phyloP scores from a whole-genome alignment of 257 asterid genomes.

The Solanum lignicaule region DNA sequence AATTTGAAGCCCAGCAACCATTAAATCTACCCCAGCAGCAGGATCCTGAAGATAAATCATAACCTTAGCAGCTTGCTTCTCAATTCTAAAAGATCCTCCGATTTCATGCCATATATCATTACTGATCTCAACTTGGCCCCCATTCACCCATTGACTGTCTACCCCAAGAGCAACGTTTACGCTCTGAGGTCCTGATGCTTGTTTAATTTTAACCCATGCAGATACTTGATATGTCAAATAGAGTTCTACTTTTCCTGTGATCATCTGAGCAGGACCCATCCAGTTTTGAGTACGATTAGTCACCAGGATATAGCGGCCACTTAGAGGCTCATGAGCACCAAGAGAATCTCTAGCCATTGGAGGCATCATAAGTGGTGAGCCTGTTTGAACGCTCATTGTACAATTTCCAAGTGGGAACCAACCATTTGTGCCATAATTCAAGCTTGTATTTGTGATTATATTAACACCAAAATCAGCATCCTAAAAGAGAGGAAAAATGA shows the following conservation, averaged over 20 bases:
- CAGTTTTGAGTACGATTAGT: slow-evolving; percentile 71
- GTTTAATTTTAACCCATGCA: slow-evolving; percentile 72
- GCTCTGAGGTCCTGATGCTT: slow-evolving; percentile 46
- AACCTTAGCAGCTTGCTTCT: slow-evolving; percentile 54
- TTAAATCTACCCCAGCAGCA: slow-evolving; percentile 61
- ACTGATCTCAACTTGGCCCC: slow-evolving; percentile 67
- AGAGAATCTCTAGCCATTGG: slow-evolving; percentile 87
- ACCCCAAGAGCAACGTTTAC: slow-evolving; percentile 69
- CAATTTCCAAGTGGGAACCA: slow-evolving; percentile 90
- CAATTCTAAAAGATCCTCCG: slow-evolving; percentile 84
- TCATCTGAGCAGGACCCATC: slow-evolving; percentile 95
- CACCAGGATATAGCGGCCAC: slow-evolving; percentile 59
- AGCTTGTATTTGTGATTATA: slow-evolving; percentile 53
- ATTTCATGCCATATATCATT: slow-evolving; percentile 82
- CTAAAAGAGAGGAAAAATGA: slow-evolving; percentile 26
- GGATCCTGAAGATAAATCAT: slow-evolving; percentile 79
- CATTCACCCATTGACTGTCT: slow-evolving; percentile 75
- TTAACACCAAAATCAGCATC: slow-evolving; percentile 52
- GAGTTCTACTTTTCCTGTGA: slow-evolving; percentile 55
- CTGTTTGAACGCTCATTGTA: slow-evolving; percentile 38
- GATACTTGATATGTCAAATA: slow-evolving; percentile 85
- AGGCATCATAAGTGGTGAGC: slow-evolving; percentile 80
- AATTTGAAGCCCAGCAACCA: slow-evolving; percentile 81
- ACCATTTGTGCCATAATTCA: slow-evolving; percentile 46
- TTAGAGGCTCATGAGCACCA: slow-evolving; percentile 53